Evolutionary conservation across 1,284 basidiomycete species (phyloP), one percentile per base, ranked within the genome.

Genomic region (Volvariella volvacea): DNA sequence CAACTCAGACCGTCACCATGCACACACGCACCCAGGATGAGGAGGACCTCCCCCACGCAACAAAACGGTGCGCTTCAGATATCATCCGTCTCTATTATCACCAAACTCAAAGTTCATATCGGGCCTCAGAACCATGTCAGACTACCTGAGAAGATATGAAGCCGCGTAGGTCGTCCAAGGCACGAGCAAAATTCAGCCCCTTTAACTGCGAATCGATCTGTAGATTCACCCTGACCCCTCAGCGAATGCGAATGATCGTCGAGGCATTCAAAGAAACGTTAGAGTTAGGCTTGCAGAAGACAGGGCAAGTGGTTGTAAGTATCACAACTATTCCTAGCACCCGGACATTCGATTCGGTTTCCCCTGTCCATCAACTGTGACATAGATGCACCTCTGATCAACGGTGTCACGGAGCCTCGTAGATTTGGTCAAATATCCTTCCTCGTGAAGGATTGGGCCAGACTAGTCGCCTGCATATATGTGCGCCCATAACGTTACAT

Each of bases 181-280:
- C 15, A 36, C 19, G 44, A 34, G 42, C 32, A 42, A 34, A 9
- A 14, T 15, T 20, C 22, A 17, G 33, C 14, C 19, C 31, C 20
- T 47, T 20, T 38, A 17, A n/a, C 21, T 37, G 28, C 21, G 21
- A 28, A 20, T 39, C 45, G 41, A 32, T 31, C 34, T 21, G 3
- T 50, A 88, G 85, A 57, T 90, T 91, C 63, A 84, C 83, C 48
- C 68, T 97, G 50, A 93, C 91, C 1, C 90, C 93, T 12, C 92
- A 93, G 64, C 71, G 92, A 52, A 95, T 96, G 92, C 80, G 92
- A 47, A 95, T 93, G 81, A 98, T 99, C 61, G 92, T 94, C 21
- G 88, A 96, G 58, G 87, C 92, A 1, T 96, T 99, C 70, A 86
- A 93, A 62, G 92, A 95, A 46, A 84, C 89, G 1, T 77, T 99